These are phyloP conservation scores for Fusarium transvaalense DNA, from an alignment of 2,329 filamentous ascomycete genomes.

Conservation along the genomic window DNA sequence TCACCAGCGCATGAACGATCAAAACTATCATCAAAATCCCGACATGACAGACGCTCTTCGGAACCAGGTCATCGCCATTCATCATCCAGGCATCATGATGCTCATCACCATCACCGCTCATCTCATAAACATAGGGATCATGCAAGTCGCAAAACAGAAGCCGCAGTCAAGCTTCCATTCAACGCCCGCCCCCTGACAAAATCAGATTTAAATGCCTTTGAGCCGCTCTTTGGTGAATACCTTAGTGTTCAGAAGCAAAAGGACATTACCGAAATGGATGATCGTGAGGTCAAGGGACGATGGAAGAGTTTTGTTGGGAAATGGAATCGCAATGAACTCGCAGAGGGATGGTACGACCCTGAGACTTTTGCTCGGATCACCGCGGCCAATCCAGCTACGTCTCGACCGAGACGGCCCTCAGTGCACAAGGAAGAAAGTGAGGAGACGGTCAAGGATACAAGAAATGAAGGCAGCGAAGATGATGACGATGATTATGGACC, in stretches of 20 bases:
- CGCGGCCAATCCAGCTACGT: conserved; percentile 43
- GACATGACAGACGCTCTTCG: conserved; percentile 25
- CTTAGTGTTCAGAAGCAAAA: conserved; percentile 88
- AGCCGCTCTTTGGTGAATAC: conserved; percentile 83
- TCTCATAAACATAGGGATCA: conserved; percentile 44
- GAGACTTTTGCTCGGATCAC: conserved; percentile 66
- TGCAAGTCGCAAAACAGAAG: conserved; percentile 25
- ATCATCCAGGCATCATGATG: conserved; percentile 31
- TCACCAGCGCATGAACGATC: conserved; percentile 40
- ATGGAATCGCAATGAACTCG: conserved; percentile 92
- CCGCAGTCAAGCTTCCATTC: conserved; percentile 67
- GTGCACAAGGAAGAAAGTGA: conserved; percentile 27
- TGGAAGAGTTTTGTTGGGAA: conserved; percentile 95
- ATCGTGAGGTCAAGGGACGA: conserved; percentile 81
- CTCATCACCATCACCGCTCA: conserved; percentile 37
- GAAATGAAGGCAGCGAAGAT: conserved; percentile 60
- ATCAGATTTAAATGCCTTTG: conserved; percentile 74
- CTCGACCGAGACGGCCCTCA: conserved; percentile 14
- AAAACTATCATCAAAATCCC: conserved; percentile 31
- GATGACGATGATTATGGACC: conserved; percentile 73
- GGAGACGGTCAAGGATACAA: conserved; percentile 62
- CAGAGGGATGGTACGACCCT: conserved; percentile 94
- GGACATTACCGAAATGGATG: conserved; percentile 74
- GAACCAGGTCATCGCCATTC: conserved; percentile 33
- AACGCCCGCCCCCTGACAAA: conserved; percentile 75